Base-by-base conservation (phyloP, 2,329 filamentous ascomycete genomes). In the Coniochaeta ligniaria region DNA sequence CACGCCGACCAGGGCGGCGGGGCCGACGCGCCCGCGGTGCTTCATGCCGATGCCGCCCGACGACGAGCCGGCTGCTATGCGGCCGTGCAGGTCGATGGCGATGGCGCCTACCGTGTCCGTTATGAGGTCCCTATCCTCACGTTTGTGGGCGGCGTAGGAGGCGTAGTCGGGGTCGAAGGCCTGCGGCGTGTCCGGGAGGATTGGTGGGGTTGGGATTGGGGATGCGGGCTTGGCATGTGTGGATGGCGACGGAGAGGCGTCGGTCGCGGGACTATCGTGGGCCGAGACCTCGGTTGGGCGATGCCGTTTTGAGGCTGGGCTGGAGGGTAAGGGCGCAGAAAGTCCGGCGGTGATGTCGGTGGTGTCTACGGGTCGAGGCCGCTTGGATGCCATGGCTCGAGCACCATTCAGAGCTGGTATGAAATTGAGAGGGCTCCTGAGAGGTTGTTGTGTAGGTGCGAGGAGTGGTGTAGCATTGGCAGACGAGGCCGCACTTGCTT, bases 11-110 rank as follows among this genome's bases (percentile, higher is more conserved):
- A 99, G 82, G 22, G 95, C 95, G 36, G 95, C 96, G 35, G 95
- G 95, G 0, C 95, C 96, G 64, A 96, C 84, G 38, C 95, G 89
- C 6, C 95, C 96, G 62, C 87, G 86, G 73, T 96, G 93, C 72
- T 99, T 99, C 94, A 99, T 97, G 31, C 95, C 94, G 71, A 99
- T 99, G 1, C 95, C 95, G 6, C 95, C 95, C 17, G 96, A 99
- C 1, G 95, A 99, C 1, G 95, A 96, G 17, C 90, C 95, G 4
- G 94, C 95, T 5, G 96, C 94, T 70, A 99, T 96, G 61, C 89
- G 88, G 17, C 95, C 95, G 66, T 83, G 84, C 57, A 83, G 83
- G 69, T 99, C 95, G 64, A 99, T 88, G 12, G 92, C 95, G 70
- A 99, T 96, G 31, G 93, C 95, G 52, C 96, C 95, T 62, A 99